Conservation (phyloP, 495 filamentous ascomycete species). For the Aspergillus diversus region DNA sequence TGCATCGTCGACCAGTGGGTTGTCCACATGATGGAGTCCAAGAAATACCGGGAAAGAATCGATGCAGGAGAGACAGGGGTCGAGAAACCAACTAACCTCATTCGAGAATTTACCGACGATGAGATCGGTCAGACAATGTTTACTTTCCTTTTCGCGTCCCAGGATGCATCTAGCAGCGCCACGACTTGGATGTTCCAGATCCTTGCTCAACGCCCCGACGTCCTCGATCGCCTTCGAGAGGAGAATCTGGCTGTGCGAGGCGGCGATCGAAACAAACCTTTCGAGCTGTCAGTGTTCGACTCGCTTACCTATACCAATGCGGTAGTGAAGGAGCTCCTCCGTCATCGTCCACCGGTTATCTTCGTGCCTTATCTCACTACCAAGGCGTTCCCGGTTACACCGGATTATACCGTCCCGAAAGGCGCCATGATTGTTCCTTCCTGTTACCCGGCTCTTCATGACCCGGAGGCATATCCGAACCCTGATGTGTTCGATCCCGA, state of each 20-base stretch:
- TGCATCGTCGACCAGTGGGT: conserved; percentile 95
- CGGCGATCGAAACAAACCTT: conserved; percentile 67
- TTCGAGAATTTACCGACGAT: conserved; percentile 82
- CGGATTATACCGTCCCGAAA: conserved; percentile 83
- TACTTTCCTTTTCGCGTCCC: conserved; percentile 94
- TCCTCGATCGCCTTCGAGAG: conserved; percentile 78
- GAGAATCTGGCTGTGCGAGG: conserved; percentile 77
- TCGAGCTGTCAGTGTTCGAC: conserved; percentile 82
- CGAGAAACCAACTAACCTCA: conserved; percentile 75
- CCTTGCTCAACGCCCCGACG: conserved; percentile 85
- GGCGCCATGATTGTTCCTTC: conserved; percentile 89
- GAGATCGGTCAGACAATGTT: conserved; percentile 92
- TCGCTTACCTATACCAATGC: conserved; percentile 85
- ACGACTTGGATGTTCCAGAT: conserved; percentile 91
- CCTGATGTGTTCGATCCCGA: conserved; percentile 84
- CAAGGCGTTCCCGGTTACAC: conserved; percentile 84
- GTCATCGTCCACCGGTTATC: conserved; percentile 89
- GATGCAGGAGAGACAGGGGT: conserved; percentile 65
- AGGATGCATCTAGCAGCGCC: conserved; percentile 91
- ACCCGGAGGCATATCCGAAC: conserved; percentile 82
- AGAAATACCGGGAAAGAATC: conserved; percentile 65
- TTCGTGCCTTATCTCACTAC: conserved; percentile 96
- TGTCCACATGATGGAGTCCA: conserved; percentile 77
- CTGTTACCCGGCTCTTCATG: conserved; percentile 83
- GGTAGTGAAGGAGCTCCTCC: conserved; percentile 86